Conservation (phyloP, 495 filamentous ascomycete species). For the Bacidia rubella region DNA sequence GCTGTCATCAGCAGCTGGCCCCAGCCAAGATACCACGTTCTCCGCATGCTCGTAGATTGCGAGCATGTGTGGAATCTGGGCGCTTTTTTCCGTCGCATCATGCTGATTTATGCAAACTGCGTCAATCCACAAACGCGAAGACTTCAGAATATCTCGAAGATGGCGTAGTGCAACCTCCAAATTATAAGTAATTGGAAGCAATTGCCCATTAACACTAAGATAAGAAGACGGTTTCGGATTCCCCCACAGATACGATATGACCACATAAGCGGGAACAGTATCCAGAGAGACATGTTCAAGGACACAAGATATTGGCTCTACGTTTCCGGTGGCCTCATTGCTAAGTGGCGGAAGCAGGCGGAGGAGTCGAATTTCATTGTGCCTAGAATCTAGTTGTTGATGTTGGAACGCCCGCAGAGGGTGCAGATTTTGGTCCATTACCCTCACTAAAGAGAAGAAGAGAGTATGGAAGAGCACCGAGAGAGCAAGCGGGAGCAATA, state of each 20-base stretch:
- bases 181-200: background rate
- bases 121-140: slow-evolving; percentile 5
- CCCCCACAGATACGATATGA: background rate
- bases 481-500: no score
- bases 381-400: background rate
- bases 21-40: slow-evolving; percentile 19
- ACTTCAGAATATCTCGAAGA: background rate
- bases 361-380: background rate
- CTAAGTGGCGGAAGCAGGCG: background rate
- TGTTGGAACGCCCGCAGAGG: no score
- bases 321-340: background rate
- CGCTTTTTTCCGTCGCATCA: background rate
- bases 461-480: no score
- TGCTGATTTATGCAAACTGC: slow-evolving; percentile 3
- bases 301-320: background rate
- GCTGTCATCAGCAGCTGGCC: slow-evolving; percentile 1
- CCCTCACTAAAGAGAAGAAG: no score
- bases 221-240: background rate
- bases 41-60: slow-evolving; percentile 18
- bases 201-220: background rate
- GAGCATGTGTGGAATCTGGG: slow-evolving; percentile 9
- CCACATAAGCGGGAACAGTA: background rate
- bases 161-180: background rate
- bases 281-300: background rate
- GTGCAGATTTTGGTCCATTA: no score